Base-by-base conservation (phyloP, 148 eudicot species). In the Chenopodium album region DNA sequence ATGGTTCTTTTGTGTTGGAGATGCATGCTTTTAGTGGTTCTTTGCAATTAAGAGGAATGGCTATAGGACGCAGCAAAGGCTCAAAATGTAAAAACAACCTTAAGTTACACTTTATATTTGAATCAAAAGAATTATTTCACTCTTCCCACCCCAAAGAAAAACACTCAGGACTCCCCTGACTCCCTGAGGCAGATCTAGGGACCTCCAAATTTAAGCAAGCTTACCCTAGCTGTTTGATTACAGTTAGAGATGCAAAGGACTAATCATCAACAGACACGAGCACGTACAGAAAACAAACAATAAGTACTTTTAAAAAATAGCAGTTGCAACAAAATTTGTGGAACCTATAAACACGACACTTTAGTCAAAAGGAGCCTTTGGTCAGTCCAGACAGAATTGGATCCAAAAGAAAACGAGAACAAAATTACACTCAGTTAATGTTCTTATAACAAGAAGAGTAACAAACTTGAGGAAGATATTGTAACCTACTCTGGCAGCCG, bases 401-500 rank as follows among this genome's bases (percentile, higher is more conserved):
- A 52, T 72, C 60, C 13, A 73, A 9, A 44, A 73, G 65, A 78
- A 29, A 80, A 50, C 26, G 50, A 71, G 2, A 12, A 41, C 12
- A 63, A 63, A 63, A 74, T 50, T 9, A 73, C 19, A 73, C 17
- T 28, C 76, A 37, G 5, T 23, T 11, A 54, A 4, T 37, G 34
- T 32, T 74, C 56, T 71, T 22, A 11, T 22, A 74, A 31, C 59
- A 78, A 28, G 10, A 62, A 47, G 16, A 31, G 62, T 48, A 78
- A 52, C 37, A 47, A 50, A 78, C 23, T 78, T 71, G 11, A 78
- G 76, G 31, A 73, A 56, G 70, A 48, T 65, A 66, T 16, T 28
- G n/a, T 65, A 11, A 20, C 37, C 66, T 5, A 9, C 41, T 62
- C 41, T 2, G 19, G 69, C 26, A 65, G 8, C 41, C 63, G 28